Percentiles rank a stretch among this genome's conserved stretches.
Evolutionary conservation across 108 stramenopile species (phyloP).

Genomic region (Thalassiosira profunda): DNA sequence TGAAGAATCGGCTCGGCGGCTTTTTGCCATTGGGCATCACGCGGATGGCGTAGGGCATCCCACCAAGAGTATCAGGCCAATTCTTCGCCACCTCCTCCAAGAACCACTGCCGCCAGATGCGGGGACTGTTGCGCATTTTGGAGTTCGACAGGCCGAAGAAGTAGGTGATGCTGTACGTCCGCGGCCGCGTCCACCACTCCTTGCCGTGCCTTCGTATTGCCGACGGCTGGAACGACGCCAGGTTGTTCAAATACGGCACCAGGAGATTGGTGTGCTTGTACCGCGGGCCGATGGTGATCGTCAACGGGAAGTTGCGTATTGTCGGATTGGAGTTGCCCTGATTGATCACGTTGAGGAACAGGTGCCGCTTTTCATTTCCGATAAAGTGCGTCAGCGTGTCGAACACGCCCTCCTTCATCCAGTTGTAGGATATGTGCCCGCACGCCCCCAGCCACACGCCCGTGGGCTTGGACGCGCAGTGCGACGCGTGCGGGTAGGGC

Average conservation of each 20-base stretch:
- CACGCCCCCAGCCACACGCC: neutral
- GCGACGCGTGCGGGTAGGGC: constrained; percentile 39
- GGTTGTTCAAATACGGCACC: constrained; percentile 37
- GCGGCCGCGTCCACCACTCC: constrained; percentile 25
- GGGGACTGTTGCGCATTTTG: neutral
- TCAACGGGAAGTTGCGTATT: constrained; percentile 11
- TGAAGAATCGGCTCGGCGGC: neutral
- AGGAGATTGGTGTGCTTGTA: constrained; percentile 13
- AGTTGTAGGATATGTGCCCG: neutral
- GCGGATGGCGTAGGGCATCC: constrained; percentile 30
- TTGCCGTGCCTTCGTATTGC: neutral
- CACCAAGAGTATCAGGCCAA: constrained; percentile 25
- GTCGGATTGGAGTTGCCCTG: neutral
- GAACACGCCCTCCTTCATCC: neutral
- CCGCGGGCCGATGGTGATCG: constrained; percentile 9
- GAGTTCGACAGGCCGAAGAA: constrained; percentile 5
- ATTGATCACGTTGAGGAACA: constrained; percentile 23
- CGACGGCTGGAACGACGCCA: constrained; percentile 31
- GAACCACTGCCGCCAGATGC: constrained; percentile 4
- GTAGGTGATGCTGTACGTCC: neutral
- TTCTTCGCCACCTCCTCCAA: constrained; percentile 15
- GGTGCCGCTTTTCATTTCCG: constrained; percentile 21
- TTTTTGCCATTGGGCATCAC: neutral
- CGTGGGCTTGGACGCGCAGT: constrained; percentile 6
- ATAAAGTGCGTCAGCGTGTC: constrained; percentile 1